A percentile compares a stretch with the other conserved stretches of the same genome.
Conservation (phyloP, 768 basidiomycete genomes). For the Leccinum rimulosum region DNA sequence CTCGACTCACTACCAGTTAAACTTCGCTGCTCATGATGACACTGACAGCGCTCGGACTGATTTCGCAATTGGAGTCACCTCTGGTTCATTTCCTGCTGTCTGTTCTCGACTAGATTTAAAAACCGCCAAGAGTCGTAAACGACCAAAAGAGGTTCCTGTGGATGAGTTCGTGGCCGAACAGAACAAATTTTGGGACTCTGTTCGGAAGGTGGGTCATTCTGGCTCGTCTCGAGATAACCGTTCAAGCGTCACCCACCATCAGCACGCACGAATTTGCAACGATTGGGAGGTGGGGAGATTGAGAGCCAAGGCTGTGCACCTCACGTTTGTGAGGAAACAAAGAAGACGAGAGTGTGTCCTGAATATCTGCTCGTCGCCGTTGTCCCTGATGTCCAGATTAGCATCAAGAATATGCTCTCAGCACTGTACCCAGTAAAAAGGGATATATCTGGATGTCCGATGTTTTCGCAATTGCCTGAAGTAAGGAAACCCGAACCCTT, state of each 20-base stretch:
- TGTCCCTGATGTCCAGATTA: not conserved
- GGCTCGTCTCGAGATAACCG: not conserved
- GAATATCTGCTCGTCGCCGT: not conserved
- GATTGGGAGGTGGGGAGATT: not conserved
- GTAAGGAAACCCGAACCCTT: conserved; percentile 3
- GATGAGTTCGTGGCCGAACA: not conserved
- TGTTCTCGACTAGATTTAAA: conserved; percentile 1
- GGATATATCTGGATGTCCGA: too few species aligned
- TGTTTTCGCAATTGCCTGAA: conserved; percentile 3
- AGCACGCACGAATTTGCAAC: conserved; percentile 7
- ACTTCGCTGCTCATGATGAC: not conserved
- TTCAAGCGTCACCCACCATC: not conserved
- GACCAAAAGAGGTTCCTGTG: not conserved
- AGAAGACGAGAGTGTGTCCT: conserved; percentile 5
- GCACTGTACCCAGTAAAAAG: not conserved
- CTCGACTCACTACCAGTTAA: not conserved
- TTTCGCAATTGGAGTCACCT: not conserved
- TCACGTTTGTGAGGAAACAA: conserved; percentile 1
- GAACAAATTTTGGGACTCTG: not conserved
- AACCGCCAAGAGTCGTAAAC: not conserved
- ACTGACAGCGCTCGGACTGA: not conserved
- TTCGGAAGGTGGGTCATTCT: conserved; percentile 4
- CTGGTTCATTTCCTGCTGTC: rapidly evolving
- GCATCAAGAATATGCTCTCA: not conserved
- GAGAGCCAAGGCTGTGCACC: not conserved